Evolutionary conservation across 2,329 filamentous ascomycete species (phyloP), one percentile per base, ranked within the genome.

Genomic region (Paraconiothyrium brasiliense): DNA sequence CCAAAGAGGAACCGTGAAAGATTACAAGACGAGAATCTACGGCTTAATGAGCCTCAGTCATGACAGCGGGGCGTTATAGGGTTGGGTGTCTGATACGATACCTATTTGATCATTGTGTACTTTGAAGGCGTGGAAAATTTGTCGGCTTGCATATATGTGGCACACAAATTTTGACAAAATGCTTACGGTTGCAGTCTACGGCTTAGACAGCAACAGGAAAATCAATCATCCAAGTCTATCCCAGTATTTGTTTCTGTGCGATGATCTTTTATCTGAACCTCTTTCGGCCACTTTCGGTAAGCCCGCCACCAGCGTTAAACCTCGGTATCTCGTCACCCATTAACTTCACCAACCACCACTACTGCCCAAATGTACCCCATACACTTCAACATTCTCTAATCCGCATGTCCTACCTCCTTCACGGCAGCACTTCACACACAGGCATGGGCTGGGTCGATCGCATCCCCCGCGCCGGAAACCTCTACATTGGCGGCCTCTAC

Each of bases 401-500:
- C 41, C 48, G 56, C 13, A 77, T 76, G 73, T 71, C 71, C 48
- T 76, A 70, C 55, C 69, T 77, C 56, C 62, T 76, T 32, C 69
- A 75, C 72, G 72, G 73, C 63, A 71, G 69, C 59, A 66, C 70
- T 44, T 61, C 64, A 44, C 66, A 72, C 62, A 73, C 71, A 52
- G 67, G 67, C 34, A 77, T 80, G 74, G 78, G 77, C 59, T 78
- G 75, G 73, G 71, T 81, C 27, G 79, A 81, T 55, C 67, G 65
- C 20, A 69, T 81, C 7, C 79, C 79, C 0, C 68, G 73, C 6
- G 68, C 72, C 3, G 68, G 71, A 3, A 71, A 71, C 20, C 70
- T 81, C 34, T 79, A 78, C 72, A 81, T 81, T 52, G 80, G 80
- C 60, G 79, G 79, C 34, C 69, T 82, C 3, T 76, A 80, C 59